Evolutionary conservation across 371 early-diverging fungal species (phyloP).

Genomic region (Lichtheimia ornata): DNA sequence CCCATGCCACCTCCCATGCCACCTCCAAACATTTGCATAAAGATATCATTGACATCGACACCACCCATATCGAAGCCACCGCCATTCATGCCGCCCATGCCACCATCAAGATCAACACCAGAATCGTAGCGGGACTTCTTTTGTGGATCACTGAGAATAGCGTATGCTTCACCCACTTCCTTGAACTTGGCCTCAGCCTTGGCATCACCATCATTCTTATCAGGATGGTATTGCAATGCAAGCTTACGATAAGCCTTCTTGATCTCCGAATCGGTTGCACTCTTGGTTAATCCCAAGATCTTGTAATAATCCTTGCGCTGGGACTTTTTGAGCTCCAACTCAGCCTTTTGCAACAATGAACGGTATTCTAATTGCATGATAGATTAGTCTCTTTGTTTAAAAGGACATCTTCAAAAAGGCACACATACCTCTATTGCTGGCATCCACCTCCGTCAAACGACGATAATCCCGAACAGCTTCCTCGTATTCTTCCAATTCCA

Average conservation of each 20-base stretch:
- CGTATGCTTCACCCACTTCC: conserved; percentile 80
- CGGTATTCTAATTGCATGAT: conserved; percentile 55
- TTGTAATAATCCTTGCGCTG: conserved; percentile 92
- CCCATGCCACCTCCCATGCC: conserved; percentile 37
- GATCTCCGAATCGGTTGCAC: conserved; percentile 84
- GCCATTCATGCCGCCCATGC: conserved; percentile 44
- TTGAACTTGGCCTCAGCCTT: conserved; percentile 82
- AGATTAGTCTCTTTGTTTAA: background rate
- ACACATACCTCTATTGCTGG: conserved; percentile 54
- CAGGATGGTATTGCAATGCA: conserved; percentile 85
- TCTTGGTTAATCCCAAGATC: conserved; percentile 82
- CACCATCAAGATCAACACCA: conserved; percentile 79
- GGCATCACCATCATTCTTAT: conserved; percentile 71
- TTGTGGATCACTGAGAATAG: conserved; percentile 76
- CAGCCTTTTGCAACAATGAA: conserved; percentile 64
- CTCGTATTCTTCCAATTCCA: conserved; percentile 77
- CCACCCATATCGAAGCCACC: conserved; percentile 55
- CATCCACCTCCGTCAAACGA: conserved; percentile 60
- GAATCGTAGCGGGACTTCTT: conserved; percentile 82
- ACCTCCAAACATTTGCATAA: conserved; percentile 66
- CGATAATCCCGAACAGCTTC: conserved; percentile 82
- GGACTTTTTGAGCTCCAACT: conserved; percentile 75
- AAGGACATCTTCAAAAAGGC: background rate
- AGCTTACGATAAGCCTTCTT: conserved; percentile 92
- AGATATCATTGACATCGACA: conserved; percentile 64